phyloP scores from a whole-genome alignment of 352 stramenopile genomes.

The Blastocystis sp. region DNA sequence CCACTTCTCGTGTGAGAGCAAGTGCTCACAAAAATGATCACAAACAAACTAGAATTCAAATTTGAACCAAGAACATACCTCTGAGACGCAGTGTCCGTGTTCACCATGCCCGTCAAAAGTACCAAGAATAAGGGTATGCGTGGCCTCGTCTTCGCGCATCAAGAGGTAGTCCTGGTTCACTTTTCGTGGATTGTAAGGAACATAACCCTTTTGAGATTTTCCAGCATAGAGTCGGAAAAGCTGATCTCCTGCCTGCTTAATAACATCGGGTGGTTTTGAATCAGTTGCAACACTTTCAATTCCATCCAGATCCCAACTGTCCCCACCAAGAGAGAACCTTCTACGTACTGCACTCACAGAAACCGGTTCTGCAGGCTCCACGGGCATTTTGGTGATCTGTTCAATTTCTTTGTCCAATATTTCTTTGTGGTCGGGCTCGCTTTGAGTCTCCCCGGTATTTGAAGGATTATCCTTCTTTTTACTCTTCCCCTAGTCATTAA shows the following conservation, averaged over 20 bases:
- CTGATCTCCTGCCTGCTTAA: neutral
- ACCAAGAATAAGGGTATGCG: constrained; percentile 27
- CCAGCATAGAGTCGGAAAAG: constrained; percentile 18
- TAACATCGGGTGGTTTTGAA: neutral
- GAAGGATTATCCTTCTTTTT: neutral
- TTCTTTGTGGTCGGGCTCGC: neutral
- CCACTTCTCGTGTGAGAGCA: neutral
- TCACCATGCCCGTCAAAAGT: constrained; percentile 62
- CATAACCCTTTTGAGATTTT: constrained; percentile 61
- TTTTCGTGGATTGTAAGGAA: constrained; percentile 59
- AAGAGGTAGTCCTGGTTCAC: constrained; percentile 59
- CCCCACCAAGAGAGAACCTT: constrained; percentile 27
- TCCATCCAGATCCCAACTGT: constrained; percentile 15
- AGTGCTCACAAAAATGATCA: neutral
- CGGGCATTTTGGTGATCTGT: neutral
- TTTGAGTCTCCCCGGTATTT: neutral
- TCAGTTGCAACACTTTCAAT: neutral
- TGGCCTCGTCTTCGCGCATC: constrained; percentile 56
- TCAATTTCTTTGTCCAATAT: neutral
- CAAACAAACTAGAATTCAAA: constrained; percentile 12
- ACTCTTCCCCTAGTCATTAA: neutral
- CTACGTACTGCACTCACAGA: neutral
- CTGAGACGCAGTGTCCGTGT: constrained; percentile 51
- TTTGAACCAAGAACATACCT: neutral
- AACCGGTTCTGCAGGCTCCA: neutral